Evolutionary conservation across 768 basidiomycete genomes (phyloP), one percentile per base, ranked within the genome.

Genomic region (Tulasnella sp.): DNA sequence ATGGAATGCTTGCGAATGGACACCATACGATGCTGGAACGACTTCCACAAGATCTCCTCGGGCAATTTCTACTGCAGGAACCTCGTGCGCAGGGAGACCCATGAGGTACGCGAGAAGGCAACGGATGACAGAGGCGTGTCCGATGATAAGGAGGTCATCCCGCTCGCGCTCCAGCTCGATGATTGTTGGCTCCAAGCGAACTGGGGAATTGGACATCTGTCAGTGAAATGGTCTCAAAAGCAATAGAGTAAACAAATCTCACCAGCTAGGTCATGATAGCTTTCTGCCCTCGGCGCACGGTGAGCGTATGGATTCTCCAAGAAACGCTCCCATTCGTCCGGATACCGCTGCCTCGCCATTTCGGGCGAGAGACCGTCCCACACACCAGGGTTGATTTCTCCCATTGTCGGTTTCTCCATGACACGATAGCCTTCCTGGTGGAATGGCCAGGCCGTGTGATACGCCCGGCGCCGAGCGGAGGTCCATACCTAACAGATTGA

Each of bases 361-460:
- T 94, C 93, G 0, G 93, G 91, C 1, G 91, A 93, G 49, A 99
- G 86, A 0, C 97, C 97, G 82, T 99, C 97, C 96, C 96, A 97
- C 22, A 99, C 90, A 8, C 92, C 97, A 72, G 96, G 97, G 81
- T 99, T 99, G 81, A 99, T 97, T 85, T 99, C 97, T 72, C 91
- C 87, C 96, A 99, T 98, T 83, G 96, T 96, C 0, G 92, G 89
- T 80, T 97, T 98, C 84, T 99, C 95, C 67, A 96, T 88, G 38
- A 99, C 94, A 76, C 84, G 84, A 81, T 84, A 86, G 17, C 79
- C 85, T 78, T 42, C 80, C 38, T 81, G 73, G 19, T 84, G 81
- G 79, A 99, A 98, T 0, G 97, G 97, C 93, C 96, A 97, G 1
- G 96, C 96, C 3, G 95, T 97, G 81, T 98, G 96, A 81, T 97